Evolutionary conservation across 306 rosid species (phyloP).

Genomic region (Malus orientalis): DNA sequence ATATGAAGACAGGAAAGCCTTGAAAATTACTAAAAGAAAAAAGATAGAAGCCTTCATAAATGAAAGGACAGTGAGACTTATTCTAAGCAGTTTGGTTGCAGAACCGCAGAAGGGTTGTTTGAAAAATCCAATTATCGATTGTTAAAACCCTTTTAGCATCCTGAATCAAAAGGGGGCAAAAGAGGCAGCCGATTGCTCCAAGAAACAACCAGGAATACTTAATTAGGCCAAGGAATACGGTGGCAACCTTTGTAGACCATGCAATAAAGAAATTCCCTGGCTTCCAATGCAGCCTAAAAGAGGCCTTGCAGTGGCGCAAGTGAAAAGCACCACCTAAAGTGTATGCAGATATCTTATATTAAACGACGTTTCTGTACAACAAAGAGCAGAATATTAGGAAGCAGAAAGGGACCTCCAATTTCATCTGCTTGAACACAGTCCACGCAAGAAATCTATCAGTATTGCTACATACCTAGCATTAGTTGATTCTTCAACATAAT

Average conservation of each 20-base stretch:
- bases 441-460: background rate
- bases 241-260: background rate
- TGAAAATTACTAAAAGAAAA: background rate
- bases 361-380: background rate
- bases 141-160: background rate
- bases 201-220: background rate
- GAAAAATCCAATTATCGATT: background rate
- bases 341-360: background rate
- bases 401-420: background rate
- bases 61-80: background rate
- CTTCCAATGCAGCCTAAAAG: background rate
- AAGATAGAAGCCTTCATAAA: background rate
- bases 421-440: background rate
- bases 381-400: background rate
- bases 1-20: background rate
- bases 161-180: background rate
- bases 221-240: background rate
- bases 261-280: background rate
- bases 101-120: background rate
- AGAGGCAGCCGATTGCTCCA: background rate
- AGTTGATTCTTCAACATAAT: background rate
- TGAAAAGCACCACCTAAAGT: background rate
- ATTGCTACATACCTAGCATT: background rate
- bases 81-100: background rate
- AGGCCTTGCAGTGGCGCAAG: background rate